phyloP scores from a whole-genome alignment of 148 eudicot species.

The Rhododendron williamsianum region DNA sequence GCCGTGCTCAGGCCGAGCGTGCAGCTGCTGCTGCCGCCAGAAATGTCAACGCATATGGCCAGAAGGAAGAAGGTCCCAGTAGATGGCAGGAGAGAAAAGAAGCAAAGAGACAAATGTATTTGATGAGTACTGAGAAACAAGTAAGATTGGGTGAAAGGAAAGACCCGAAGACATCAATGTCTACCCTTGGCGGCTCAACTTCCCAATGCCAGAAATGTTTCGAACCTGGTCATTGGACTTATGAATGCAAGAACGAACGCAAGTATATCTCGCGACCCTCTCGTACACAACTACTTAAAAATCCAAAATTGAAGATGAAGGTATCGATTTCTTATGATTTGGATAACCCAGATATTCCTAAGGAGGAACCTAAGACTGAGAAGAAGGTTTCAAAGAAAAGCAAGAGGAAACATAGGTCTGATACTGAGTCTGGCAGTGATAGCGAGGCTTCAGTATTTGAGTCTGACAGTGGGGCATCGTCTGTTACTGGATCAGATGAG shows the following conservation, averaged over 20 bases:
- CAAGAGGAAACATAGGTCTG: constrained; percentile 70
- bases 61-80: constrained; percentile 98
- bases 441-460: constrained; percentile 75
- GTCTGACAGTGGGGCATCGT: constrained; percentile 53
- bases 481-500: constrained; percentile 57
- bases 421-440: constrained; percentile 51
- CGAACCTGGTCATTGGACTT: constrained; percentile 90
- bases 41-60: constrained; percentile 98
- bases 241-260: constrained; percentile 93
- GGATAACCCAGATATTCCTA: constrained; percentile 53
- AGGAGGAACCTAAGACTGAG: constrained; percentile 42
- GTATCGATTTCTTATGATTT: constrained; percentile 37
- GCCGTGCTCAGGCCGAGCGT: constrained; percentile 94
- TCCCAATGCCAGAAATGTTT: constrained; percentile 89
- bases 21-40: constrained; percentile 95
- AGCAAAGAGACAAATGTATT: constrained; percentile 91
- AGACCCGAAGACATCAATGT: constrained; percentile 44
- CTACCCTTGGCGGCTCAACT: constrained; percentile 30
- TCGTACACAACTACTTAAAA: constrained; percentile 73
- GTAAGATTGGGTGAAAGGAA: constrained; percentile 80
- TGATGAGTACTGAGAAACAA: constrained; percentile 94
- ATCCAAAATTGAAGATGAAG: constrained; percentile 76
- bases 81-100: constrained; percentile 99
- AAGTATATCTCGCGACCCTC: constrained; percentile 86
- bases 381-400: constrained; percentile 42